A percentile compares a stretch with the other conserved stretches of the same genome.
Evolutionary conservation across 148 eudicot species (phyloP).

Genomic region (Fallopia convolvulus): DNA sequence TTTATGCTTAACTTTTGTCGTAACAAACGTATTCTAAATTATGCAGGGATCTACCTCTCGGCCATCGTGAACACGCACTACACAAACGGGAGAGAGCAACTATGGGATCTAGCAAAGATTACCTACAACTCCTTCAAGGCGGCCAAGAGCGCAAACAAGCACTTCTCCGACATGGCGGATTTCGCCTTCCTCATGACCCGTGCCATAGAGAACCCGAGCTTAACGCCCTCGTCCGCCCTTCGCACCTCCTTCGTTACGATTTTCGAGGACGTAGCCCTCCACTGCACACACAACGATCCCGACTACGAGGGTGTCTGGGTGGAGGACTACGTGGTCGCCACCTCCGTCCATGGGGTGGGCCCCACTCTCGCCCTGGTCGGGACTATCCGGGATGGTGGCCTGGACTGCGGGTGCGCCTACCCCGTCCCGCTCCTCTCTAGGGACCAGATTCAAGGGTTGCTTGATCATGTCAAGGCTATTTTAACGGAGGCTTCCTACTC

Average conservation of each 20-base stretch:
- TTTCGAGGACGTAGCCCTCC: background rate
- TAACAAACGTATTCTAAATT: too few species aligned
- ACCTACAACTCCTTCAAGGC: constrained; percentile 36
- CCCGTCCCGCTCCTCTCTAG: constrained; percentile 77
- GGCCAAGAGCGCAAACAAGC: constrained; percentile 58
- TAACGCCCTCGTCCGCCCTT: constrained; percentile 67
- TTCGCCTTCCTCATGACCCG: constrained; percentile 76
- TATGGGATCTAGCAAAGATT: constrained; percentile 69
- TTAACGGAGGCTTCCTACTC: constrained; percentile 13
- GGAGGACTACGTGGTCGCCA: constrained; percentile 61
- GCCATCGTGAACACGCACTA: constrained; percentile 67
- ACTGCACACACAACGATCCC: background rate
- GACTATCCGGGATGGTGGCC: constrained; percentile 46
- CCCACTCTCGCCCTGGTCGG: constrained; percentile 70
- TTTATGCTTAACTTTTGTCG: too few species aligned
- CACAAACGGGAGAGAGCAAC: constrained; percentile 51
- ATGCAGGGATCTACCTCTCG: constrained; percentile 79
- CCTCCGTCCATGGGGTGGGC: constrained; percentile 77
- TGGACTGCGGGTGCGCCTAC: constrained; percentile 71
- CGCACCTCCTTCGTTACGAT: constrained; percentile 52
- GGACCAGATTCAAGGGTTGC: constrained; percentile 62
- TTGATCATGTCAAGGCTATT: constrained; percentile 46
- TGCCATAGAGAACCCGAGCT: constrained; percentile 81
- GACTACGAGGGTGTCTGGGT: constrained; percentile 31
- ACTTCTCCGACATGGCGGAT: constrained; percentile 80